phyloP scores from a whole-genome alignment of 108 stramenopile species.

The Aurantiochytrium sp. region DNA sequence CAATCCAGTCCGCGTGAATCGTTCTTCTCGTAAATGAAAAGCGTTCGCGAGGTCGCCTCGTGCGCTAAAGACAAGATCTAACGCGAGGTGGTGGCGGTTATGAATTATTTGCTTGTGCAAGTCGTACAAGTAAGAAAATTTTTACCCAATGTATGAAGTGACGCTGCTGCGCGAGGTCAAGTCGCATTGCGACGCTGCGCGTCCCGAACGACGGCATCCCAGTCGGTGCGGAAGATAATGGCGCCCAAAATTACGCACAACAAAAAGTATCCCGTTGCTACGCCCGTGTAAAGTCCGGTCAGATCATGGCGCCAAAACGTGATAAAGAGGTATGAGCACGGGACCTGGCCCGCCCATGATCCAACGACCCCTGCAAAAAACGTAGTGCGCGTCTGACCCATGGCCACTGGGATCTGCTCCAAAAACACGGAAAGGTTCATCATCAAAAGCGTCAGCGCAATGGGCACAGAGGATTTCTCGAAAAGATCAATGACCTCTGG shows the following conservation, averaged over 20 bases:
- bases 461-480: constrained; percentile 51
- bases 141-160: too few species aligned
- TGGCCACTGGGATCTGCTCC: constrained; percentile 62
- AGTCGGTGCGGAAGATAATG: constrained; percentile 8
- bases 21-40: too few species aligned
- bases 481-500: constrained; percentile 57
- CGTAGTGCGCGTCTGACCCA: constrained; percentile 62
- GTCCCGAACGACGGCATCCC: background rate
- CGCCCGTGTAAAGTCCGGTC: constrained; percentile 61
- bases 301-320: constrained; percentile 62
- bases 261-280: constrained; percentile 42
- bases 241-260: background rate
- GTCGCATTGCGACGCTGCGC: constrained; percentile 5
- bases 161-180: too few species aligned
- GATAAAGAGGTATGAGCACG: constrained; percentile 57
- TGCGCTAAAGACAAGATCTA: too few species aligned
- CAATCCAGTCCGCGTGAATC: background rate
- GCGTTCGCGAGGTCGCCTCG: too few species aligned
- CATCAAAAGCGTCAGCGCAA: constrained; percentile 53
- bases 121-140: background rate
- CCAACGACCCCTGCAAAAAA: constrained; percentile 62
- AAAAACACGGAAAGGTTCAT: constrained; percentile 71
- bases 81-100: too few species aligned
- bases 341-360: constrained; percentile 55
- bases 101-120: background rate